phyloP scores from a whole-genome alignment of 2,329 filamentous ascomycete species.

The Ustulina deusta region DNA sequence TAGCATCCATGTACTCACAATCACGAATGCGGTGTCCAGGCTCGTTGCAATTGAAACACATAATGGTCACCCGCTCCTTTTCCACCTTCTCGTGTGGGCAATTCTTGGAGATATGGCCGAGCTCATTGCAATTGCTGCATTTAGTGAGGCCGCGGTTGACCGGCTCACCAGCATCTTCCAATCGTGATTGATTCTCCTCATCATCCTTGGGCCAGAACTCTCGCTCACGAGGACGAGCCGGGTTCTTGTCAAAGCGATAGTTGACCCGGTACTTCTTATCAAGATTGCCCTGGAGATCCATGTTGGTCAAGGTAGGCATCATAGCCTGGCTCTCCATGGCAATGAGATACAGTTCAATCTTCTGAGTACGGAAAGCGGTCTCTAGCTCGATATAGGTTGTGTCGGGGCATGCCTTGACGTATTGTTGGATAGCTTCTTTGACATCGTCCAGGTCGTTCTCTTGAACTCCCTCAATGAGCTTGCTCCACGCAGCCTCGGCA shows the following conservation, averaged over 20 bases:
- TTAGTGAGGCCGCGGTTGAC: slow-evolving; percentile 69
- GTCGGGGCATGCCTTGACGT: slow-evolving; percentile 70
- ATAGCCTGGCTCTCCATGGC: slow-evolving; percentile 69
- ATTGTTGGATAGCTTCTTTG: slow-evolving; percentile 70
- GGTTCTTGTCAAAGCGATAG: slow-evolving; percentile 70
- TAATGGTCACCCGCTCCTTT: slow-evolving; percentile 60
- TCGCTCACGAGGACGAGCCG: slow-evolving; percentile 68
- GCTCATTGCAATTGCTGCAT: slow-evolving; percentile 73
- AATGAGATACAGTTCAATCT: slow-evolving; percentile 71
- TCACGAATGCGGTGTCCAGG: slow-evolving; percentile 76
- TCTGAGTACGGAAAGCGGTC: slow-evolving; percentile 65
- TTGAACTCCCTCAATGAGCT: slow-evolving; percentile 63
- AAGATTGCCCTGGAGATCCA: slow-evolving; percentile 77
- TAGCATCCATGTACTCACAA: slow-evolving; percentile 62
- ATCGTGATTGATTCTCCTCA: slow-evolving; percentile 72
- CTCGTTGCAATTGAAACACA: slow-evolving; percentile 74
- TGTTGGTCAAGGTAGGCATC: slow-evolving; percentile 71
- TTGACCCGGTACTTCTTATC: slow-evolving; percentile 73
- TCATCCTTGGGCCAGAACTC: slow-evolving; percentile 69
- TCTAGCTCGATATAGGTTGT: slow-evolving; percentile 72
- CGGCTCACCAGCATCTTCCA: slow-evolving; percentile 74
- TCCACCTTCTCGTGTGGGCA: slow-evolving; percentile 71
- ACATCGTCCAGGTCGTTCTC: slow-evolving; percentile 72
- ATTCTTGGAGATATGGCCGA: slow-evolving; percentile 71
- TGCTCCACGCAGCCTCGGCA: slow-evolving; percentile 69